A percentile compares a stretch with the other conserved stretches of the same genome.
These are phyloP conservation scores for Amanita rimosa DNA, from an alignment of 768 basidiomycete genomes.

Conservation along the genomic window DNA sequence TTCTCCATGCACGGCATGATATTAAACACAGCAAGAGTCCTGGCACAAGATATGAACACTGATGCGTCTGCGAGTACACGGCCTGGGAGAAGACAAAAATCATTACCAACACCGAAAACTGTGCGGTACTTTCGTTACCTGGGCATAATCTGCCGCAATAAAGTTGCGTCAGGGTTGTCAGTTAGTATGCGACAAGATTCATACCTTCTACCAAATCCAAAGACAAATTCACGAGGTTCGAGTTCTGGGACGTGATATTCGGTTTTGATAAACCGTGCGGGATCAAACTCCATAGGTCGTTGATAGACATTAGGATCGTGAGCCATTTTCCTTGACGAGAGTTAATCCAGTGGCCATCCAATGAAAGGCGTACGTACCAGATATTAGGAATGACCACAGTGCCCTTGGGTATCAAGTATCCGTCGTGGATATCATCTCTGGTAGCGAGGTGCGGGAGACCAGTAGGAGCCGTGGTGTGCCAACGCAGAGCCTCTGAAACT, in stretches of 20 bases:
- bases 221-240: conserved; percentile 35
- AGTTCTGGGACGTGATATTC: conserved; percentile 22
- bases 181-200: background rate
- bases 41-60: no score
- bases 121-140: conserved; percentile 10
- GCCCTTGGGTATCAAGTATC: conserved; percentile 33
- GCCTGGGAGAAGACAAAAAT: background rate
- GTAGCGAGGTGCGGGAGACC: conserved; percentile 25
- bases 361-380: conserved; percentile 13
- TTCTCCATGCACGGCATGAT: no score
- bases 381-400: conserved; percentile 21
- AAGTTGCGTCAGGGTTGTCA: background rate
- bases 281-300: conserved; percentile 33
- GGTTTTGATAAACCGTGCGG: conserved; percentile 33
- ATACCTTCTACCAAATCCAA: conserved; percentile 44
- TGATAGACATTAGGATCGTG: conserved; percentile 32
- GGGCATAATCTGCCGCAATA: conserved; percentile 22
- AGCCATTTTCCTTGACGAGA: conserved; percentile 23
- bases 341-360: background rate
- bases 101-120: no score
- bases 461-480: conserved; percentile 12
- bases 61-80: conserved; percentile 19
- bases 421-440: conserved; percentile 30
- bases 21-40: no score
- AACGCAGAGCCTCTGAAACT: no score